These are phyloP conservation scores for Kurtzmaniella quercitrusa DNA, from an alignment of 1,139 yeast genomes.

Conservation along the genomic window DNA sequence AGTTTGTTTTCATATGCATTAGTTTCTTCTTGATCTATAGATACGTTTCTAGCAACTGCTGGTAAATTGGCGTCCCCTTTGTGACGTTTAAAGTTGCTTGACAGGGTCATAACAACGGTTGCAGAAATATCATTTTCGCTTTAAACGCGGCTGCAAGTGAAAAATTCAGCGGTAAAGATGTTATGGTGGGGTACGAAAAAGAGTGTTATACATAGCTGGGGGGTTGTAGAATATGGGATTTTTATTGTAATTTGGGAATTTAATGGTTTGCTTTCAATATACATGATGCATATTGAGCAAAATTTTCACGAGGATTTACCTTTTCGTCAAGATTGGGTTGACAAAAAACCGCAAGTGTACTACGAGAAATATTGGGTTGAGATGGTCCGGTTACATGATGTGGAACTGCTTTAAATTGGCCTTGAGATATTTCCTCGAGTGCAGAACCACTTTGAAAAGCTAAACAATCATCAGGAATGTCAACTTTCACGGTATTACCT, in stretches of 20 bases:
- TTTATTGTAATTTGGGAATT: background rate
- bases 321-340: conserved; percentile 55
- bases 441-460: conserved; percentile 70
- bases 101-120: background rate
- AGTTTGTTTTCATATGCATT: conserved; percentile 7
- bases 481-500: conserved; percentile 46
- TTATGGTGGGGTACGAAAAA: too few relatives aligned
- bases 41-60: conserved; percentile 14
- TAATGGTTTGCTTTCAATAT: conserved; percentile 31
- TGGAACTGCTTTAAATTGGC: conserved; percentile 56
- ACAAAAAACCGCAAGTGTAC: conserved; percentile 62
- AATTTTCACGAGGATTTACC: conserved; percentile 42
- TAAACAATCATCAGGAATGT: conserved; percentile 51
- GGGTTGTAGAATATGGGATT: background rate
- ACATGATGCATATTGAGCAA: conserved; percentile 47
- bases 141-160: background rate
- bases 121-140: too few relatives aligned
- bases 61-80: background rate
- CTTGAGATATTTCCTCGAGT: conserved; percentile 48
- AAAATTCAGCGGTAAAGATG: background rate
- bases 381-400: conserved; percentile 51
- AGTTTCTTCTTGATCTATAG: conserved; percentile 18
- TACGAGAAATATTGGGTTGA: conserved; percentile 39
- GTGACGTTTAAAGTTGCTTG: background rate
- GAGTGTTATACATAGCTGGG: too few relatives aligned